Conservation (phyloP, 805 yeast species). For the Saccharomycopsis sp. region DNA sequence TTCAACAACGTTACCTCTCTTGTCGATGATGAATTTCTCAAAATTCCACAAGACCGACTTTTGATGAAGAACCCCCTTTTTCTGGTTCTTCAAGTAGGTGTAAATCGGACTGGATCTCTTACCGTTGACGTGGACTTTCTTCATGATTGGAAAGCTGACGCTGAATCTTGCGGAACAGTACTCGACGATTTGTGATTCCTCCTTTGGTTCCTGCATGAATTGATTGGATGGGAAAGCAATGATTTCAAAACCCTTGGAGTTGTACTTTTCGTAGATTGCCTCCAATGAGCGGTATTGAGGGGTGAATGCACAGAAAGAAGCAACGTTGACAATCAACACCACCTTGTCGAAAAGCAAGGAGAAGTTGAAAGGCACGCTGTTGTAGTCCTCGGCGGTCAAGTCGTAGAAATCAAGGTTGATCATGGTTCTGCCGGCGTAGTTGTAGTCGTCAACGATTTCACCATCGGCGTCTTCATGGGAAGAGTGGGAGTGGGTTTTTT, state of each 20-base stretch:
- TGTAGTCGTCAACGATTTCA: neutral
- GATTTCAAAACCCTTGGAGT: slow-evolving; percentile 47
- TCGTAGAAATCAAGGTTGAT: slow-evolving; percentile 30
- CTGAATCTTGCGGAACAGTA: slow-evolving; percentile 70
- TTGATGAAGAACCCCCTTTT: slow-evolving; percentile 55
- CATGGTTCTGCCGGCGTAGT: slow-evolving; percentile 4
- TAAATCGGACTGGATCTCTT: slow-evolving; percentile 58
- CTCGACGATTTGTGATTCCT: slow-evolving; percentile 44
- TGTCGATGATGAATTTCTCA: slow-evolving; percentile 59
- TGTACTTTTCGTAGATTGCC: slow-evolving; percentile 49
- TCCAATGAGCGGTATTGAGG: slow-evolving; percentile 63
- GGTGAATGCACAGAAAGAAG: slow-evolving; percentile 43
- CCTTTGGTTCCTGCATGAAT: slow-evolving; percentile 36
- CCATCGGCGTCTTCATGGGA: neutral
- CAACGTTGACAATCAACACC: slow-evolving; percentile 38
- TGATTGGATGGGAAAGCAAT: slow-evolving; percentile 80
- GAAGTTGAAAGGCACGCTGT: slow-evolving; percentile 33
- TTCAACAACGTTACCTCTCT: slow-evolving; percentile 46
- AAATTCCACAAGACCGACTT: slow-evolving; percentile 72
- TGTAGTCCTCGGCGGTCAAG: slow-evolving; percentile 32
- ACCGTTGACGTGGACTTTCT: slow-evolving; percentile 77
- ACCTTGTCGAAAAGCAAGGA: slow-evolving; percentile 36
- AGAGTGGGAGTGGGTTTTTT: neutral
- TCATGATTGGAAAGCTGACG: slow-evolving; percentile 73
- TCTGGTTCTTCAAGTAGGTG: slow-evolving; percentile 54